phyloP scores from a whole-genome alignment of 192 early-diverging fungal species.

The Entophlyctis helioformis region DNA sequence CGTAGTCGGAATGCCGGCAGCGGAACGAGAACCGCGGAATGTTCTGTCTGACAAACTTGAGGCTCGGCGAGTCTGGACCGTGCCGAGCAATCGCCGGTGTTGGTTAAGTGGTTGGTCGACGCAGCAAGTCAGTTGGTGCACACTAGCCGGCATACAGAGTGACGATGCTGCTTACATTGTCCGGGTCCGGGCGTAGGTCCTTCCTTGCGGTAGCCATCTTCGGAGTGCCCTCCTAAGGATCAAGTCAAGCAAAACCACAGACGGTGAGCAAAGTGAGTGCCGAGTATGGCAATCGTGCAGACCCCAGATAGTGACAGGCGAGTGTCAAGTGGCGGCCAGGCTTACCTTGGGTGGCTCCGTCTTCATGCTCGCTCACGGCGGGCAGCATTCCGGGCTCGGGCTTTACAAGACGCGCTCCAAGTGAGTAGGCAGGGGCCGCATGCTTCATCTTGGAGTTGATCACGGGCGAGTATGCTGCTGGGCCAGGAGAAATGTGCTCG shows the following conservation, averaged over 20 bases:
- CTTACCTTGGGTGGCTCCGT: not conserved
- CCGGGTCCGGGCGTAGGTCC: conserved; percentile 39
- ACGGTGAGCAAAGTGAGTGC: too few species aligned
- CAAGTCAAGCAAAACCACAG: too few species aligned
- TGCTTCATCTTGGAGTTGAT: conserved; percentile 39
- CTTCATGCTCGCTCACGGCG: not conserved
- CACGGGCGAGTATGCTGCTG: conserved; percentile 36
- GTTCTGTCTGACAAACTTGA: conserved; percentile 26
- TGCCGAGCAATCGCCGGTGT: not conserved
- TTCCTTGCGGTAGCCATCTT: conserved; percentile 12
- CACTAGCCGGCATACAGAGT: too few species aligned
- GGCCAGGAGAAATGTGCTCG: conserved; percentile 40
- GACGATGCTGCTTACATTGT: conserved; percentile 33
- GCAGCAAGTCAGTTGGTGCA: not conserved
- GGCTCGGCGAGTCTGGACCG: conserved; percentile 25
- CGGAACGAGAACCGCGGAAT: conserved; percentile 40
- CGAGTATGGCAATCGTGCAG: too few species aligned
- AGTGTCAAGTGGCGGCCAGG: not conserved
- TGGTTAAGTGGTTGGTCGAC: not conserved
- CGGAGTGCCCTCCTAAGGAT: conserved; percentile 18
- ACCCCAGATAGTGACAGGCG: not conserved
- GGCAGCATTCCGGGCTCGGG: not conserved
- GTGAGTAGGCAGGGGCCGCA: conserved; percentile 35
- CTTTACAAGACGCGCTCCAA: conserved; percentile 25
- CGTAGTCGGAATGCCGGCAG: conserved; percentile 43